Base-by-base conservation (phyloP, 495 filamentous ascomycete species). In the Hypoxylon fuscum region DNA sequence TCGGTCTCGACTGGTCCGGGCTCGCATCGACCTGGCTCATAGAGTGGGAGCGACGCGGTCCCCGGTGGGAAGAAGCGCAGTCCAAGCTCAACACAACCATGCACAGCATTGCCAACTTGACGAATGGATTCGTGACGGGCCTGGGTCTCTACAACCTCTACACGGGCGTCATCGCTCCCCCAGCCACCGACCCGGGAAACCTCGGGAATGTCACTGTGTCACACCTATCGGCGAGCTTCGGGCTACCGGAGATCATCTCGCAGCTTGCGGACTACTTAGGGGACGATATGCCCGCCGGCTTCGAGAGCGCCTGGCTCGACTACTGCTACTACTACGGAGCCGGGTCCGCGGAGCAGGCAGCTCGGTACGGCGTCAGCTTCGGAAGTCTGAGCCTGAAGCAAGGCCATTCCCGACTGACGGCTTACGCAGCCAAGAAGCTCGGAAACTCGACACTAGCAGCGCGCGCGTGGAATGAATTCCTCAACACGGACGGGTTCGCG, bases 1-100 rank as follows among this genome's bases (percentile, higher is more conserved):
- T 81, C 70, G 63, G 82, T 1, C 76, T 78, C 5, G 80, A 83
- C 61, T 83, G 79, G 76, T 74, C 76, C 6, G 76, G 75, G 1
- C 65, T 83, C 5, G 80, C 80, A 2, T 70, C 69, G 9, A 76
- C 72, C 1, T 83, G 78, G 77, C 64, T 81, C 6, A 64, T 79
- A 1, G 80, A 79, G 49, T 81, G 78, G 79, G 79, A 81, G 54
- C 64, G 80, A 2, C 75, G 74, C 6, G 75, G 74, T 4, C 64
- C 76, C 7, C 67, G 74, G 11, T 80, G 78, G 79, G 62, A 77
- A 42, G 73, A 79, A 52, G 72, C 76, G 8, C 66, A 55, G 2
- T 40, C 55, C 5, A 79, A 79, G 47, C 54, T 81, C 14, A 74
- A 68, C 32, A 60, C 59, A 12, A 77, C 73, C 5, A 69, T 76